Base-by-base conservation (phyloP, 208 protist genomes). In the Acanthamoeba quina region DNA sequence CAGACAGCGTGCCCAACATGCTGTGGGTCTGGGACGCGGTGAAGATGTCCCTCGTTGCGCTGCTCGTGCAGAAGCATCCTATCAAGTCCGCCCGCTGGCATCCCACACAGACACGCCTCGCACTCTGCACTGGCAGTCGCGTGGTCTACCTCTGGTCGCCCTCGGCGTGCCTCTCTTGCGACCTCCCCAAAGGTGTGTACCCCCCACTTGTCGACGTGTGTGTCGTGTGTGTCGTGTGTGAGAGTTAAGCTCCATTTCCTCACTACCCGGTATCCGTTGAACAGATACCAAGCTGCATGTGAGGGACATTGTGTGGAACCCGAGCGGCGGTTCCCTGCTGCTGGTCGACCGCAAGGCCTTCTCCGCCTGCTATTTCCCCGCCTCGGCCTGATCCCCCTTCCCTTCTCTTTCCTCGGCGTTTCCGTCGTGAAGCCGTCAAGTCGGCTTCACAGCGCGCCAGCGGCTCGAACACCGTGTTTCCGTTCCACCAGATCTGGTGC, bases 11-110 rank as follows among this genome's bases (percentile, higher is more conserved):
- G 58, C 56, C 83, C 29, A 66, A 90, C 34, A 52, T 64, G 56
- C 37, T 90, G 31, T 90, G 83, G 83, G 37, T 90, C 6, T 90
- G 83, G 83, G 83, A 90, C 37, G 83, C 83, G 29, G 60, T 64
- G 37, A 66, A 49, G 56, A 90, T 90, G 60, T 70, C 54, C 29
- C 60, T 90, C 19, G 60, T 49, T 26, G 83, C 83, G 26, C 52
- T 90, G 15, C 83, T 90, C 44, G 49, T 90, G 15, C 83, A 90
- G 17, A 70, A 54, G 56, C 52, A 90, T 10, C 56, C 83, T 11
- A 49, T 90, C 83, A 34, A 2, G 26, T 72, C 52, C 24, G 83
- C 83, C 17, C 52, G 56, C 11, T 90, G 83, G 83, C 83, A 90
- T 41, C 83, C 83, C 13, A 90, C 83, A 0, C 60, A 64, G 58